Percentiles rank a stretch among this genome's conserved stretches.
Conservation (phyloP, 176 grass and related monocot genomes). For the Phoenix dactylifera region DNA sequence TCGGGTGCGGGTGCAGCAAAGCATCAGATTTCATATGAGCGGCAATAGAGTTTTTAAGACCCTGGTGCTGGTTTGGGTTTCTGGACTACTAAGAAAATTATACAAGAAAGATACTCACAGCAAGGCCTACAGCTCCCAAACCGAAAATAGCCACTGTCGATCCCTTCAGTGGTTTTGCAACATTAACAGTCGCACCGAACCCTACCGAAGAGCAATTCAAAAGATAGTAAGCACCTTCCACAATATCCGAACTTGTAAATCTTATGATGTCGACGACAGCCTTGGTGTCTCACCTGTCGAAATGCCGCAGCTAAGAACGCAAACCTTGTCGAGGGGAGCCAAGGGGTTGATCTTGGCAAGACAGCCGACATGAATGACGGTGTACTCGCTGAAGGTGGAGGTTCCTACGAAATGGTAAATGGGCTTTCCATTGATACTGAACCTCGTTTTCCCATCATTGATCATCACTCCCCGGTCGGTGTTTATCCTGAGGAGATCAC, state of each 20-base stretch:
- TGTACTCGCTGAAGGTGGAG: conserved; percentile 90
- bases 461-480: conserved; percentile 74
- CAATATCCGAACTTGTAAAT: not conserved
- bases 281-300: conserved; percentile 43
- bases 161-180: conserved; percentile 77
- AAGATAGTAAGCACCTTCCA: conserved; percentile 5
- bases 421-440: conserved; percentile 46
- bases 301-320: conserved; percentile 70
- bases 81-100: too few species aligned
- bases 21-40: too few species aligned
- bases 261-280: too few species aligned
- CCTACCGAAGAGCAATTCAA: conserved; percentile 21
- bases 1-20: too few species aligned
- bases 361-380: conserved; percentile 68
- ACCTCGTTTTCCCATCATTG: conserved; percentile 41
- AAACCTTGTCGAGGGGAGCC: conserved; percentile 80
- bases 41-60: too few species aligned
- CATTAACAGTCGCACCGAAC: conserved; percentile 78
- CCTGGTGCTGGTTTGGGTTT: too few species aligned
- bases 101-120: conserved; percentile 31
- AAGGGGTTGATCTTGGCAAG: conserved; percentile 54
- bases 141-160: conserved; percentile 74
- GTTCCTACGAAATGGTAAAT: conserved; percentile 82
- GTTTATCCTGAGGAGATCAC: conserved; percentile 75
- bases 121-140: conserved; percentile 85